These are phyloP conservation scores for Selaginella moellendorffii DNA, from an alignment of 75 land plant species.

Conservation along the genomic window DNA sequence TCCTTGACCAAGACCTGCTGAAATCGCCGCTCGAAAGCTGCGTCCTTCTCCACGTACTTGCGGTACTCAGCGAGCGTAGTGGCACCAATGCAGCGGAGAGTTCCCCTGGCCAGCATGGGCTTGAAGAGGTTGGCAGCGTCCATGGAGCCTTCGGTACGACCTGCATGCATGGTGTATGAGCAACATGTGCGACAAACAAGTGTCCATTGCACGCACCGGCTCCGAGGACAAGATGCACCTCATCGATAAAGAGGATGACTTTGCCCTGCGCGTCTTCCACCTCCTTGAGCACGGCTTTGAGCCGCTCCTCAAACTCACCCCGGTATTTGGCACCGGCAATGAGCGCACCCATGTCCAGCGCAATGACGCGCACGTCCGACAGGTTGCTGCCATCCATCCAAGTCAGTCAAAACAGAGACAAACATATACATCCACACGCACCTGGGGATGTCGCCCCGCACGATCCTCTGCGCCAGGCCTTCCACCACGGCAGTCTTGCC, in stretches of 20 bases:
- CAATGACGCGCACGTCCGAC: slow-evolving; percentile 63
- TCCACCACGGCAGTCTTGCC: slow-evolving; percentile 98
- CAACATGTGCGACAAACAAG: neutral
- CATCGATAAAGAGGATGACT: slow-evolving; percentile 93
- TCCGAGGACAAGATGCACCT: slow-evolving; percentile 88
- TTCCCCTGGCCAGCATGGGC: slow-evolving; percentile 98
- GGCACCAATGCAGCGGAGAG: slow-evolving; percentile 86
- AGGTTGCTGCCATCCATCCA: slow-evolving; percentile 44
- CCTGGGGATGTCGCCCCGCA: slow-evolving; percentile 86
- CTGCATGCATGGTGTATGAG: slow-evolving; percentile 8
- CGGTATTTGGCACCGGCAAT: slow-evolving; percentile 88
- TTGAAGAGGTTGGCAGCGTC: slow-evolving; percentile 98
- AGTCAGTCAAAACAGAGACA: neutral
- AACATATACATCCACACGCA: slow-evolving; percentile 1
- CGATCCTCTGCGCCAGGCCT: slow-evolving; percentile 85
- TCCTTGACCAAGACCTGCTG: slow-evolving; percentile 95
- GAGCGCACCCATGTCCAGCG: slow-evolving; percentile 92
- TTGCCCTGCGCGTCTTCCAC: slow-evolving; percentile 92
- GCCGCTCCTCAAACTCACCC: slow-evolving; percentile 91
- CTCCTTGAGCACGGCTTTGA: slow-evolving; percentile 84
- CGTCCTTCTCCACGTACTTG: slow-evolving; percentile 98
- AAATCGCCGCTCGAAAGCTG: slow-evolving; percentile 91
- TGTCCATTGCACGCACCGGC: slow-evolving; percentile 35
- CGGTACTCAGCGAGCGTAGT: slow-evolving; percentile 93
- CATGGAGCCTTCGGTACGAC: slow-evolving; percentile 91